Base-by-base conservation (phyloP, 257 asterid genomes). In the Jacaranda copaia region DNA sequence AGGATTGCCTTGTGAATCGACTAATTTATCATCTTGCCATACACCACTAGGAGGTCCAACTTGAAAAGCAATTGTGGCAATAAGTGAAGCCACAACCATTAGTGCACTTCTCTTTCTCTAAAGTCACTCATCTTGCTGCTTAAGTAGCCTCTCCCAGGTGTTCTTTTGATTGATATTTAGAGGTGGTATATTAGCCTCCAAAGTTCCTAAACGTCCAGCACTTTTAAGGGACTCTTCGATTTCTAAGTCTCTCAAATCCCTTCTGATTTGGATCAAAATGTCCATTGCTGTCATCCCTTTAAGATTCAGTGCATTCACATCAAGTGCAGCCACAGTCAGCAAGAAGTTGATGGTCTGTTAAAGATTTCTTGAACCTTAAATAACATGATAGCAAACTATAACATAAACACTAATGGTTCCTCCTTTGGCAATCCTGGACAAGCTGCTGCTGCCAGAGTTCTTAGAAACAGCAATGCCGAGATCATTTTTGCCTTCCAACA, bases 51-150 rank as follows among this genome's bases (percentile, higher is more conserved):
- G 82, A 12, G 85, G 89, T 46, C 80, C 81, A 0, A 72, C 78
- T 43, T 82, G 85, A 49, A 80, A 82, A 1, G 83, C 80, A 85
- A 85, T 82, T 3, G 79, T 77, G 8, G 85, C 85, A 1, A 82
- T 59, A 1, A 82, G 78, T 3, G 80, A 70, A 11, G 89, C 85
- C 71, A 80, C 85, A 0, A 85, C 82, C 87, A 85, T 82, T 20
- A 82, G 4, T 7, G 78, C 63, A 12, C 71, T 43, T 3, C 49
- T 62, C 18, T 72, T 72, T 14, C 46, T 46, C 5, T 81, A 74
- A 1, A 79, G 52, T 81, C 83, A 77, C 12, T 49, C 65, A 5
- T 15, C 57, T 35, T 64, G 61, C 4, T 48, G 7, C 18, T 58
- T 55, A 1, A 57, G 5, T 14, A 16, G 0, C 42, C 8, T 12